Base-by-base conservation (phyloP, 2,329 filamentous ascomycete genomes). In the Fusarium concolor region DNA sequence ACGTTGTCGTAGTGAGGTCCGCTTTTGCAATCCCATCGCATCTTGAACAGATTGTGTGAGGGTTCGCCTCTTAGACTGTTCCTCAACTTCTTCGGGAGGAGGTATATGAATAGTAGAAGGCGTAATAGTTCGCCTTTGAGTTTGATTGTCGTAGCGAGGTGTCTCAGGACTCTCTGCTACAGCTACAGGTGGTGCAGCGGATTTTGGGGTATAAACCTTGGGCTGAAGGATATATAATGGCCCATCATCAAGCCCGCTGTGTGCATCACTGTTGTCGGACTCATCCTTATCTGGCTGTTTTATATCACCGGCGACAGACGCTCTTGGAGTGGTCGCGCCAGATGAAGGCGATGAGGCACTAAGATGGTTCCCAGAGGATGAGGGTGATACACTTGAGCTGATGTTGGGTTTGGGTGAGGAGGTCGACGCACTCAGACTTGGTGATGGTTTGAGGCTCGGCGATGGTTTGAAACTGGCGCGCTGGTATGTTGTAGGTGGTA, bases 191-290 rank as follows among this genome's bases (percentile, higher is more conserved):
- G 85, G 85, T 2, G 84, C 82, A 22, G 82, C 71, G 4, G 85
- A 84, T 50, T 82, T 79, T 0, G 87, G 87, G 1, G 85, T 87
- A 68, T 89, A 89, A 1, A 85, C 87, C 33, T 82, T 80, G 14
- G 87, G 87, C 65, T 89, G 86, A 6, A 89, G 78, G 22, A 89
- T 79, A 60, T 82, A 88, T 2, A 88, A 71, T 0, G 80, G 76
- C 11, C 79, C 79, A 38, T 85, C 79, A 9, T 70, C 56, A 26
- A 73, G 43, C 3, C 53, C 58, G 10, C 58, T 26, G 20, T 65
- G 41, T 15, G 58, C 20, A 29, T 70, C 64, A 17, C 47, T 63
- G 42, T 59, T 55, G 10, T 73, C 62, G 3, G 63, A 44, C 17
- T 59, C 50, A 5, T 64, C 51, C 9, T 50, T 33, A 7, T 49